These are phyloP conservation scores for Rhamnella rubrinervis DNA, from an alignment of 331 rosid genomes.

Conservation along the genomic window DNA sequence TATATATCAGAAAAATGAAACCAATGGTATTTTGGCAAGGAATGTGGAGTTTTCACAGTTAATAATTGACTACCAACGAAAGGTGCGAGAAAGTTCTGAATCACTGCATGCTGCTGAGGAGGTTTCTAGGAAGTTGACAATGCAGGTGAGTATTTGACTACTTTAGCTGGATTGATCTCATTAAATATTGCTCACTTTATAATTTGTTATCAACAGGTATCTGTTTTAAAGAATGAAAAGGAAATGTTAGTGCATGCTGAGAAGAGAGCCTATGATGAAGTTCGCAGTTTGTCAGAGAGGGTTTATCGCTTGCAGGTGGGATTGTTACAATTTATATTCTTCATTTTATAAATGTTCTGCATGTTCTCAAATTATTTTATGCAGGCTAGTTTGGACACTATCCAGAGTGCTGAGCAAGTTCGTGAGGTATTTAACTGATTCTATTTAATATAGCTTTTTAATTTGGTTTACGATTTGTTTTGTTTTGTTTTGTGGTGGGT, in stretches of 20 bases:
- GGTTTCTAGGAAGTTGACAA: slow-evolving; percentile 55
- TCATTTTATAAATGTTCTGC: not conserved
- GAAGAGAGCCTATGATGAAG: slow-evolving; percentile 85
- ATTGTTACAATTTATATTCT: slow-evolving; percentile 1
- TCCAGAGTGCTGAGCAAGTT: slow-evolving; percentile 78
- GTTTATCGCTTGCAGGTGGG: slow-evolving; percentile 81
- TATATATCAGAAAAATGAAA: slow-evolving; percentile 61
- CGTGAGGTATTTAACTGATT: slow-evolving; percentile 64
- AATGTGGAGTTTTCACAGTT: slow-evolving; percentile 88
- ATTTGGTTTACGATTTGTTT: not conserved
- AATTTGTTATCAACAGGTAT: slow-evolving; percentile 43
- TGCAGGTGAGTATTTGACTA: slow-evolving; percentile 65
- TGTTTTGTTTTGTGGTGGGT: slow-evolving; percentile 9
- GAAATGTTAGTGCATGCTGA: slow-evolving; percentile 85
- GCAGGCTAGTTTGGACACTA: slow-evolving; percentile 84
- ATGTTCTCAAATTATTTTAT: slow-evolving; percentile 35
- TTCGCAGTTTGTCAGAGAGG: slow-evolving; percentile 76
- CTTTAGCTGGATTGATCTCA: not conserved
- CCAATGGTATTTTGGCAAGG: slow-evolving; percentile 63
- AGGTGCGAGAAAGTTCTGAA: slow-evolving; percentile 80
- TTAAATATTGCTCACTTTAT: slow-evolving; percentile 11
- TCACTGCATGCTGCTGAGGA: slow-evolving; percentile 70
- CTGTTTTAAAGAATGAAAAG: slow-evolving; percentile 71
- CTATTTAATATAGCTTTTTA: not conserved
- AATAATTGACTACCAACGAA: slow-evolving; percentile 75